phyloP scores from a whole-genome alignment of 495 filamentous ascomycete species.

The Antarctomyces pellizariae region DNA sequence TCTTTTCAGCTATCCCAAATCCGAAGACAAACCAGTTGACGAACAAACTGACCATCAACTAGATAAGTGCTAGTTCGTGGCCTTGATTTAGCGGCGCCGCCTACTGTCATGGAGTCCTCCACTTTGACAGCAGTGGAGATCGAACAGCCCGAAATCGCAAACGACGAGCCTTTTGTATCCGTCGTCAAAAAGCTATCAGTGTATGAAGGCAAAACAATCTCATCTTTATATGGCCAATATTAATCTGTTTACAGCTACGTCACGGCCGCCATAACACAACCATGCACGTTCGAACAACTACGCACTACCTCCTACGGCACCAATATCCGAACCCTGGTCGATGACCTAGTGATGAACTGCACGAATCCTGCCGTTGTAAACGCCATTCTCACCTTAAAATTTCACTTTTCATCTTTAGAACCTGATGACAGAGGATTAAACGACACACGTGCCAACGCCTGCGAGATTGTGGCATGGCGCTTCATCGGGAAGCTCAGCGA shows the following conservation, averaged over 20 bases:
- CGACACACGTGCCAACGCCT: conserved; percentile 58
- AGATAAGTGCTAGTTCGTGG: too few species aligned
- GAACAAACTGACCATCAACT: too few species aligned
- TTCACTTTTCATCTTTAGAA: conserved; percentile 36
- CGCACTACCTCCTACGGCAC: conserved; percentile 40
- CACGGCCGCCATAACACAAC: conserved; percentile 34
- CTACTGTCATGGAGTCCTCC: too few species aligned
- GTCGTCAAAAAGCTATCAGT: conserved; percentile 45
- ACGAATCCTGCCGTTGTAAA: conserved; percentile 56
- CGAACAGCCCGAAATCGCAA: conserved; percentile 37
- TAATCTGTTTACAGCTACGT: conserved; percentile 30
- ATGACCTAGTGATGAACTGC: conserved; percentile 35
- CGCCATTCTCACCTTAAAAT: conserved; percentile 62
- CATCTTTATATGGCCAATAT: conserved; percentile 3
- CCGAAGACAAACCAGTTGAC: too few species aligned
- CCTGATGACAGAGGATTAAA: conserved; percentile 48
- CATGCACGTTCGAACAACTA: conserved; percentile 61
- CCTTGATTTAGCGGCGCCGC: too few species aligned
- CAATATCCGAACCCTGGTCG: conserved; percentile 37
- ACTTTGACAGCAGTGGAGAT: too few species aligned
- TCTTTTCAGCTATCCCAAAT: too few species aligned
- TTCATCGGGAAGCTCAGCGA: conserved; percentile 61
- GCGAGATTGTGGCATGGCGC: conserved; percentile 82
- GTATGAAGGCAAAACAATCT: conserved; percentile 17
- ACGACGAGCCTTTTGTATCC: conserved; percentile 37